Percentiles rank a stretch among this genome's conserved stretches.
Evolutionary conservation across 83 land plant species (phyloP).

Genomic region (Picea abies): DNA sequence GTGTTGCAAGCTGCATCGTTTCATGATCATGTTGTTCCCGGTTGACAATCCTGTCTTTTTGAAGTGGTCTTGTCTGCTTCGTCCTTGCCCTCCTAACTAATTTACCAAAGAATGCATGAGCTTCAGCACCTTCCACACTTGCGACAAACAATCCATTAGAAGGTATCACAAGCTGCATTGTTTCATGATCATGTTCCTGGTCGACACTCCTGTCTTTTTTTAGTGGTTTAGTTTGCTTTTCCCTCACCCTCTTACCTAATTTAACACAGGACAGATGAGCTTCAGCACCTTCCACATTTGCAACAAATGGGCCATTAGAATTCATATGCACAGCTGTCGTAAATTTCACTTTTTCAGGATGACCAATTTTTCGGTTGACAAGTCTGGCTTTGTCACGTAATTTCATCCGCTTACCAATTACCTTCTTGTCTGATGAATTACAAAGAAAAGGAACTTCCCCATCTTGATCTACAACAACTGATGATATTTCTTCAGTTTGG

Average conservation of each 20-base stretch:
- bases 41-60: not conserved
- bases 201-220: not conserved
- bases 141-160: not conserved
- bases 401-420: not conserved
- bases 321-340: not conserved
- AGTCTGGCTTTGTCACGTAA: not conserved
- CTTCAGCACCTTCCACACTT: not conserved
- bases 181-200: not conserved
- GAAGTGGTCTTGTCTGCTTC: not conserved
- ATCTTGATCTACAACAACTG: constrained; percentile 5
- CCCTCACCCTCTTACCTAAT: not conserved
- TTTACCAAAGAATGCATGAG: not conserved
- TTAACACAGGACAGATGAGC: not conserved
- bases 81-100: not conserved
- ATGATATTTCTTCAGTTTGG: constrained; percentile 11
- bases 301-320: not conserved
- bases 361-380: not conserved
- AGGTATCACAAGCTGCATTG: not conserved
- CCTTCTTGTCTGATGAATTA: not conserved
- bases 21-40: not conserved
- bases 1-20: not conserved
- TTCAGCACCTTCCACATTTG: not conserved
- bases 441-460: not conserved
- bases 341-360: not conserved
- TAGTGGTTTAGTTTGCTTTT: not conserved